Base-by-base conservation (phyloP, 352 stramenopile species). In the Pythium aphanidermatum region DNA sequence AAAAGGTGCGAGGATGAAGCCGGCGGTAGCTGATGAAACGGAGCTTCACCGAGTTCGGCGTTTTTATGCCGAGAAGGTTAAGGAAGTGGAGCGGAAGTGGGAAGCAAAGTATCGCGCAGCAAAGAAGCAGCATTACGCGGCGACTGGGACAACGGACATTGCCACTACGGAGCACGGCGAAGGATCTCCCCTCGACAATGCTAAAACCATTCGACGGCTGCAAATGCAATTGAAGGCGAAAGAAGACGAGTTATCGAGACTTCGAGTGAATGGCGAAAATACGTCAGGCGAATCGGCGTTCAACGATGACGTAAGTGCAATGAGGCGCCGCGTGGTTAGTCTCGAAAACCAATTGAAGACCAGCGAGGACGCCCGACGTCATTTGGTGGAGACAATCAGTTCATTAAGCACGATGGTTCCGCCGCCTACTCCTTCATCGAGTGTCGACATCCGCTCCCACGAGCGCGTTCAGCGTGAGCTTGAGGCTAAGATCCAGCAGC, bases 51-150 rank as follows among this genome's bases (percentile, higher is more conserved):
- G 75, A 26, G 65, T 91, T 2, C 74, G 76, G 16, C 59, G 60
- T n/a, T 89, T 91, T 24, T 91, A 87, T 55, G 64, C 60, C 0
- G 65, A 78, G 33, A 91, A 91, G 48, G 74, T 88, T 20, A 83
- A 86, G 51, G 76, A 86, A 34, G 14, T 89, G 10, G 72, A 91
- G 57, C 64, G 63, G 27, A 88, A 83, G 43, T 89, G 74, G 79
- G 72, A 83, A 29, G 55, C 65, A 35, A 88, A 86, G 40, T 82
- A 81, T 46, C 65, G 68, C 4, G 51, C 70, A 9, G 31, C 82
- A n/a, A 69, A 67, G 23, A 83, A 78, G 41, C 71, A 82, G 17
- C 46, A 54, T 2, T 55, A 55, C 13, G 53, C 46, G 5, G 30
- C 45, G 21, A 51, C 23, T 19, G 53, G 53, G 1, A 11, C 16